phyloP scores from a whole-genome alignment of 2,329 filamentous ascomycete genomes.

The Fusarium succisae region DNA sequence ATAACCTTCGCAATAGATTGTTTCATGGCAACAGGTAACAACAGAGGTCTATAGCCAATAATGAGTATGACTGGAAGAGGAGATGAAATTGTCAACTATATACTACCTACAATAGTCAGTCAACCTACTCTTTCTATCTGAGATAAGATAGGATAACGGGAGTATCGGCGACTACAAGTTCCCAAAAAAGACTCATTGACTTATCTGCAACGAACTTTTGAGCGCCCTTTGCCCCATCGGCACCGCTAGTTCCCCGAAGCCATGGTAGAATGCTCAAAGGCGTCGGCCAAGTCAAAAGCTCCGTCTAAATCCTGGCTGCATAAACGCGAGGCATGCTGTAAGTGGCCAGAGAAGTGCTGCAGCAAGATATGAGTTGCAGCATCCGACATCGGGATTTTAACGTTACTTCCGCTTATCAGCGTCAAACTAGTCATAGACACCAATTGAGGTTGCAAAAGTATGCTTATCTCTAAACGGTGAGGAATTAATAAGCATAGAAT shows the following conservation, averaged over 20 bases:
- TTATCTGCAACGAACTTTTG: neutral
- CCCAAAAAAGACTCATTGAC: neutral
- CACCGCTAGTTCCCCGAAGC: neutral
- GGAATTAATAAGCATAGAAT: neutral
- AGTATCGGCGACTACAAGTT: neutral
- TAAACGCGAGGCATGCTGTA: neutral
- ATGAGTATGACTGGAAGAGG: neutral
- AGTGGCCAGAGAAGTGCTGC: neutral
- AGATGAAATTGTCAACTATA: neutral
- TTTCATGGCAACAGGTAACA: neutral
- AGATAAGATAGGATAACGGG: neutral
- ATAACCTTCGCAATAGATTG: neutral
- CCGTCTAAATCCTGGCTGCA: accelerated
- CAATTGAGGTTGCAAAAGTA: neutral
- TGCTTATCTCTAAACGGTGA: neutral
- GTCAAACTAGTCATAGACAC: neutral
- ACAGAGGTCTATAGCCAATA: too few species aligned
- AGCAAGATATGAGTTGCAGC: neutral
- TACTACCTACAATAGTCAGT: accelerated
- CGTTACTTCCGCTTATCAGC: neutral
- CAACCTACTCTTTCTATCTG: accelerated
- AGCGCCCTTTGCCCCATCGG: neutral
- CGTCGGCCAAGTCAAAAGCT: neutral
- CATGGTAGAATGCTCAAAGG: accelerated
- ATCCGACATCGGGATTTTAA: neutral